Evolutionary conservation across 805 yeast genomes (phyloP).

Genomic region (Monosporozyma aerobia): DNA sequence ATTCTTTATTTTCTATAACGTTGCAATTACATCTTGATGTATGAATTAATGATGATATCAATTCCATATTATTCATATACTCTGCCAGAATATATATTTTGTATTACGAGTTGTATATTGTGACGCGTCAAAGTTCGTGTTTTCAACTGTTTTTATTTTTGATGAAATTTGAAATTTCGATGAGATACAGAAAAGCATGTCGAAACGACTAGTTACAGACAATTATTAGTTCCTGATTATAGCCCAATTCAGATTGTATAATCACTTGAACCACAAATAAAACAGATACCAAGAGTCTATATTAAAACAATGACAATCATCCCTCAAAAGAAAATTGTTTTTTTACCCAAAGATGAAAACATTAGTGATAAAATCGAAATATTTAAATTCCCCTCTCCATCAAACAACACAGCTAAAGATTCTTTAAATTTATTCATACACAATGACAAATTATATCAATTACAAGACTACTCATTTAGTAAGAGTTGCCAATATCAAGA

Average conservation of each 20-base stretch:
- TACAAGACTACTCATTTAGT: conserved; percentile 20
- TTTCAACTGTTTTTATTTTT: background rate
- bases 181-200: background rate
- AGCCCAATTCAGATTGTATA: background rate
- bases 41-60: background rate
- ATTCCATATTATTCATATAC: background rate
- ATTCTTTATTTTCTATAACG: background rate
- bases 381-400: conserved; percentile 24
- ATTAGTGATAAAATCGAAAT: background rate
- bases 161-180: background rate
- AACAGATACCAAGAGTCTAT: background rate
- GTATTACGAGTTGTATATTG: background rate
- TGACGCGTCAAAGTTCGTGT: background rate
- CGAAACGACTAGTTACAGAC: background rate
- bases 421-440: conserved; percentile 11
- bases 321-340: background rate
- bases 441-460: conserved; percentile 9
- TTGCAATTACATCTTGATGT: background rate
- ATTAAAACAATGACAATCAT: background rate
- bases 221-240: background rate
- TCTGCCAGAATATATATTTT: background rate
- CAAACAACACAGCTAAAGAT: conserved; percentile 17
- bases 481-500: conserved; percentile 16
- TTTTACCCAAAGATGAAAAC: conserved; percentile 2
- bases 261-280: background rate